phyloP scores from a whole-genome alignment of 2,329 filamentous ascomycete species.

The Fusarium nelsonii region DNA sequence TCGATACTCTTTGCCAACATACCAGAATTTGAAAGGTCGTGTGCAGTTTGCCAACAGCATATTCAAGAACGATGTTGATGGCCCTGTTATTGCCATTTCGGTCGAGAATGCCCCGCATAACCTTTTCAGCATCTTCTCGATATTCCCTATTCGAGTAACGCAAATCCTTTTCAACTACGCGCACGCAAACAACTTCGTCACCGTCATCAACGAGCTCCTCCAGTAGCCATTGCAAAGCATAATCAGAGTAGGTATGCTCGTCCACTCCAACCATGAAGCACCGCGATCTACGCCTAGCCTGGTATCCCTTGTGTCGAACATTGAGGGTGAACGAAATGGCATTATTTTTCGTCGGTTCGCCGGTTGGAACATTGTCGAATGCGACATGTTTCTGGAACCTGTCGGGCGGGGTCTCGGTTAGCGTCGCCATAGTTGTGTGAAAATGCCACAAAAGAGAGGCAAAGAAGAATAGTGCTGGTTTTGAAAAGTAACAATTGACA shows the following conservation, averaged over 20 bases:
- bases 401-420: conserved; percentile 57
- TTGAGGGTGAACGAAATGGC: conserved; percentile 82
- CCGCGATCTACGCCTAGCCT: conserved; percentile 81
- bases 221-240: conserved; percentile 91
- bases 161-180: conserved; percentile 86
- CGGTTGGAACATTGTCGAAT: conserved; percentile 70
- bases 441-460: conserved; percentile 27
- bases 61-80: conserved; percentile 87
- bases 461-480: conserved; percentile 13
- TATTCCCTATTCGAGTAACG: conserved; percentile 78
- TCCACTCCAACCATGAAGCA: conserved; percentile 94
- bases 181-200: conserved; percentile 90
- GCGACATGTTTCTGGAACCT: conserved; percentile 71
- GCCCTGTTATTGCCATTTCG: conserved; percentile 85
- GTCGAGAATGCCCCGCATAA: conserved; percentile 80
- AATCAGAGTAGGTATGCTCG: conserved; percentile 91
- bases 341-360: conserved; percentile 70
- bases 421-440: conserved; percentile 55
- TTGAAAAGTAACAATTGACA: conserved; percentile 13
- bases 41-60: conserved; percentile 89
- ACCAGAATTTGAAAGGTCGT: conserved; percentile 92
- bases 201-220: conserved; percentile 94
- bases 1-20: conserved; percentile 47
- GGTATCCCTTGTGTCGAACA: conserved; percentile 87
- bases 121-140: conserved; percentile 77